phyloP scores from a whole-genome alignment of 1,284 basidiomycete species.

The Inonotus hispidus region DNA sequence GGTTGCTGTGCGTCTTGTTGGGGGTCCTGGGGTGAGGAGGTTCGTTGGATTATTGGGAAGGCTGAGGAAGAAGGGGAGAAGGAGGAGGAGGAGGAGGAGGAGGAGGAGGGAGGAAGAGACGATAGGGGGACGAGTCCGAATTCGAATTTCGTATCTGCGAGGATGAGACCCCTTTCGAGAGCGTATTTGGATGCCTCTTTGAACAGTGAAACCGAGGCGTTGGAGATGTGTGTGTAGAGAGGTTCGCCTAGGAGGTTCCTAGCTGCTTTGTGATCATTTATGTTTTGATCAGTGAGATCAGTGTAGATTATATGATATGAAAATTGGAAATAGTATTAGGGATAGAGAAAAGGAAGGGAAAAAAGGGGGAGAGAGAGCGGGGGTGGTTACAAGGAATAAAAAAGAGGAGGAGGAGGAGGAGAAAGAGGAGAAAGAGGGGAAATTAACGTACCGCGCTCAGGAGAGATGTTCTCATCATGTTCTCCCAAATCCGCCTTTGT shows the following conservation, averaged over 20 bases:
- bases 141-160: conserved; percentile 90
- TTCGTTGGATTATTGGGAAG: too few species aligned
- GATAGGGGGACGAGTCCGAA: conserved; percentile 51
- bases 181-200: conserved; percentile 77
- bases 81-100: conserved; percentile 52
- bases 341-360: neutral
- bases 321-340: neutral
- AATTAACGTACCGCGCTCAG: conserved; percentile 60
- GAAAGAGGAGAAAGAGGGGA: neutral
- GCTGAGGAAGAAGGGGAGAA: too few species aligned
- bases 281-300: too few species aligned
- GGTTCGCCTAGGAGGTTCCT: conserved; percentile 61
- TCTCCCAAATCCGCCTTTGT: conserved; percentile 95
- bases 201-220: conserved; percentile 66
- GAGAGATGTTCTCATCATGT: conserved; percentile 98
- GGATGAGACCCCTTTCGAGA: conserved; percentile 78
- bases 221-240: conserved; percentile 58
- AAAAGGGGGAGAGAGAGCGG: neutral
- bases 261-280: too few species aligned
- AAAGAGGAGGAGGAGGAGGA: neutral
- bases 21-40: conserved; percentile 86
- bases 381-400: neutral
- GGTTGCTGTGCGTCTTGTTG: conserved; percentile 26
- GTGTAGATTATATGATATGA: too few species aligned
- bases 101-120: conserved; percentile 16